These are phyloP conservation scores for Xylaria curta DNA, from an alignment of 495 filamentous ascomycete genomes.

Conservation along the genomic window DNA sequence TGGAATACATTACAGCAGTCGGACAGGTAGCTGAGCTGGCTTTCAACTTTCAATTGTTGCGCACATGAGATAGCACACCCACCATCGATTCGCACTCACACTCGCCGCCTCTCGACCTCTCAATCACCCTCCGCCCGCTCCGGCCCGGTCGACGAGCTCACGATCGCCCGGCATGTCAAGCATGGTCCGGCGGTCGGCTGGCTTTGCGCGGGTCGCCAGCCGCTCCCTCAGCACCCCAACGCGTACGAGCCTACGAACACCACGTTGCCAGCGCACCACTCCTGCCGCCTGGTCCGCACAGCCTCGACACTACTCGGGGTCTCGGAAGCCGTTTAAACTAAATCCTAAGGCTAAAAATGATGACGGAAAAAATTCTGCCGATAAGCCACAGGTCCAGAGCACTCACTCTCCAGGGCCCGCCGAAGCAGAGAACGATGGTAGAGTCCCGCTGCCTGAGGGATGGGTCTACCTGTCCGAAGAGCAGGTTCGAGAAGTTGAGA, in stretches of 20 bases:
- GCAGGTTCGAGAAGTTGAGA: conserved; percentile 31
- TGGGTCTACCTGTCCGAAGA: conserved; percentile 46
- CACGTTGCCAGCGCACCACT: conserved; percentile 45
- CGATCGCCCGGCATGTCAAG: conserved; percentile 64
- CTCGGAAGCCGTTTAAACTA: conserved; percentile 54
- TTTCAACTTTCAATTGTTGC: not conserved
- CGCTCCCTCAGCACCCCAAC: conserved; percentile 54
- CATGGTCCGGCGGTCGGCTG: conserved; percentile 69
- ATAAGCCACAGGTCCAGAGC: conserved; percentile 33
- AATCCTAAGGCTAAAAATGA: not conserved
- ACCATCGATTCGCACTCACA: conserved; percentile 5
- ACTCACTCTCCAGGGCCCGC: conserved; percentile 37
- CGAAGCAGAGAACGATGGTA: conserved; percentile 25
- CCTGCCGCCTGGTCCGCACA: conserved; percentile 55
- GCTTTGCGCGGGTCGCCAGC: conserved; percentile 67
- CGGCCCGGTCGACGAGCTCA: conserved; percentile 23
- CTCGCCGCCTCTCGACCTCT: conserved; percentile 22
- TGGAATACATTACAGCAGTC: not conserved
- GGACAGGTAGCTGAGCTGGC: not conserved
- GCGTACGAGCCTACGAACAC: conserved; percentile 49
- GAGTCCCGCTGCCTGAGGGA: conserved; percentile 37
- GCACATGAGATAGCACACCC: conserved; percentile 24
- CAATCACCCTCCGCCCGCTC: conserved; percentile 24
- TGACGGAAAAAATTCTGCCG: not conserved
- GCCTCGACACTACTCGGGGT: conserved; percentile 64